phyloP scores from a whole-genome alignment of 2,329 filamentous ascomycete species.

The Sporothrix protearum region DNA sequence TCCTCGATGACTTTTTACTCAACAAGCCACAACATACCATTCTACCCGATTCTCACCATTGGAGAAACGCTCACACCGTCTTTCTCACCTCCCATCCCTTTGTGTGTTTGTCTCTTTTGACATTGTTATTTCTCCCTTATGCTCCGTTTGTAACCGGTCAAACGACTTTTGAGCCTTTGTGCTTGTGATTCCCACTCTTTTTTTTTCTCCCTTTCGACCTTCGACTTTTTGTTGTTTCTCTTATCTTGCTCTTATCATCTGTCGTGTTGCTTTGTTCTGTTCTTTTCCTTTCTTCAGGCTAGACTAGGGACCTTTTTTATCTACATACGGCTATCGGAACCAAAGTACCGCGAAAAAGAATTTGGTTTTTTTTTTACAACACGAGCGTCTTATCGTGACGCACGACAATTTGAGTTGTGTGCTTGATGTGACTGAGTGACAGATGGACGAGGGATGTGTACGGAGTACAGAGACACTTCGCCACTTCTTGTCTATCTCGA shows the following conservation, averaged over 20 bases:
- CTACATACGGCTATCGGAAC: slow-evolving; percentile 5
- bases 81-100: background rate
- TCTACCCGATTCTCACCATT: background rate
- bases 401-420: background rate
- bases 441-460: background rate
- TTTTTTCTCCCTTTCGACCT: background rate
- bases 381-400: background rate
- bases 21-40: background rate
- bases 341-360: slow-evolving; percentile 6
- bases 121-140: background rate
- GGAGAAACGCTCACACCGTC: background rate
- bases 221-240: background rate
- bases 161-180: background rate
- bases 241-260: background rate
- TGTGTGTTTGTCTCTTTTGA: background rate
- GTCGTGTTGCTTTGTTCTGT: background rate
- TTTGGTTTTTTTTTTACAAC: background rate
- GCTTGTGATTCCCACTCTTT: slow-evolving; percentile 22
- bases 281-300: slow-evolving; percentile 1
- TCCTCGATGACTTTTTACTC: slow-evolving; percentile 6
- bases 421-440: background rate
- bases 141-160: background rate
- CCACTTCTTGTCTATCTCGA: slow-evolving; percentile 1
- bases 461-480: background rate
- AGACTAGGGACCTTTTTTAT: slow-evolving; percentile 17